Evolutionary conservation across 202 grass and related monocot genomes (phyloP).

Genomic region (Dendrocalamus latiflorus): DNA sequence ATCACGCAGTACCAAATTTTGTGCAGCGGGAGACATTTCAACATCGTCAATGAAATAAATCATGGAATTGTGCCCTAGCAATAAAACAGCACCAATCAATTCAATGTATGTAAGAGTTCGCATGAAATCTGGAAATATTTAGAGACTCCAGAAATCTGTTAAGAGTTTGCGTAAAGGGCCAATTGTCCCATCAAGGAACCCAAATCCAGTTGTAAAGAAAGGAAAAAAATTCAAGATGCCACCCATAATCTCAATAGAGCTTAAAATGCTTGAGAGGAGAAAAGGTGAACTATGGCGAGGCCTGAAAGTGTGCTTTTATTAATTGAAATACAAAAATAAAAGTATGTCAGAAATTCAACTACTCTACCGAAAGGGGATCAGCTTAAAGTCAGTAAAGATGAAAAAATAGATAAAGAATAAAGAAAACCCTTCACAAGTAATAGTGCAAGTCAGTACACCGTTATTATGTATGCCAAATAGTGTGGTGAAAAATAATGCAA

Average conservation of each 20-base stretch:
- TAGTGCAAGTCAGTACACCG: background rate
- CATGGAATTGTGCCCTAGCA: constrained; percentile 90
- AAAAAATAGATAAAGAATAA: background rate
- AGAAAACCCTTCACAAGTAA: background rate
- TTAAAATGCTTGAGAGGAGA: background rate
- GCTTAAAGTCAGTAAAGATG: background rate
- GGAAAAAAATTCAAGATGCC: background rate
- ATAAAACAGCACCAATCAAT: constrained; percentile 10
- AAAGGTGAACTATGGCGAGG: background rate
- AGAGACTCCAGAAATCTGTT: background rate
- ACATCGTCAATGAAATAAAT: constrained; percentile 96
- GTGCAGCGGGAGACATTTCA: constrained; percentile 68
- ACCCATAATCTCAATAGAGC: background rate
- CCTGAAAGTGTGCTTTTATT: background rate
- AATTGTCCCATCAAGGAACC: background rate
- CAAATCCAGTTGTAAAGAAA: background rate
- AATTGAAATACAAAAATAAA: background rate
- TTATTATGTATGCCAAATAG: background rate
- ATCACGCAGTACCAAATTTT: constrained; percentile 77
- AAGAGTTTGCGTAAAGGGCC: background rate
- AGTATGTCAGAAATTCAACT: background rate
- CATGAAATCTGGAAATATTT: background rate
- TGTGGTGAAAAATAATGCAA: background rate
- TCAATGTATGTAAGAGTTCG: background rate
- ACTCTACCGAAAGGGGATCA: background rate